Conservation (phyloP, 805 yeast genomes). For the Candida sphagnicola region DNA sequence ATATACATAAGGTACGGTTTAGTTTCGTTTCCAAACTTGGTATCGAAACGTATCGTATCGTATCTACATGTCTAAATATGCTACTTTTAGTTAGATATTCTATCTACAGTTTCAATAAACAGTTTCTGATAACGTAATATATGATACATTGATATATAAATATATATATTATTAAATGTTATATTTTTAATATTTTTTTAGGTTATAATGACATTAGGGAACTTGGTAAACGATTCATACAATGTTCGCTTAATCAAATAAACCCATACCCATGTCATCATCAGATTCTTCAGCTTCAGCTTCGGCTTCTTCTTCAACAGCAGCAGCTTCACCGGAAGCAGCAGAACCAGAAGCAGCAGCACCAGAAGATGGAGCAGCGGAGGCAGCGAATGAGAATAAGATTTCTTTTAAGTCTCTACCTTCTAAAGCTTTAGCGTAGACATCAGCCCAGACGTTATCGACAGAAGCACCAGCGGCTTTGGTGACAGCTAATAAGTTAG, state of each 20-base stretch:
- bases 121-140: not conserved
- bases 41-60: no score
- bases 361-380: constrained; percentile 39
- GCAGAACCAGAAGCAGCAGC: constrained; percentile 31
- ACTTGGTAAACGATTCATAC: not conserved
- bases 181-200: no score
- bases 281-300: constrained; percentile 66
- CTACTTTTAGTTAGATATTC: no score
- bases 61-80: no score
- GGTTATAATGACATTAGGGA: not conserved
- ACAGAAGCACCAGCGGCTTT: constrained; percentile 80
- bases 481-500: constrained; percentile 74
- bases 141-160: not conserved
- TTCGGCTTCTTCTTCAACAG: constrained; percentile 66
- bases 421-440: constrained; percentile 83
- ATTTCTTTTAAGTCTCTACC: constrained; percentile 83
- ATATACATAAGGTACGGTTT: no score
- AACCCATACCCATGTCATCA: constrained; percentile 91
- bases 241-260: constrained; percentile 75
- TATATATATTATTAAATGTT: not conserved
- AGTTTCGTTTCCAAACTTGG: no score
- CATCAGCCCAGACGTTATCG: constrained; percentile 81
- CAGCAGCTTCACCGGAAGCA: constrained; percentile 47
- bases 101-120: no score
- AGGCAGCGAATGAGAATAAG: constrained; percentile 50